Percentiles rank a stretch among this genome's conserved stretches.
phyloP scores from a whole-genome alignment of 1,284 basidiomycete species.

The Rhodotorula sp. region DNA sequence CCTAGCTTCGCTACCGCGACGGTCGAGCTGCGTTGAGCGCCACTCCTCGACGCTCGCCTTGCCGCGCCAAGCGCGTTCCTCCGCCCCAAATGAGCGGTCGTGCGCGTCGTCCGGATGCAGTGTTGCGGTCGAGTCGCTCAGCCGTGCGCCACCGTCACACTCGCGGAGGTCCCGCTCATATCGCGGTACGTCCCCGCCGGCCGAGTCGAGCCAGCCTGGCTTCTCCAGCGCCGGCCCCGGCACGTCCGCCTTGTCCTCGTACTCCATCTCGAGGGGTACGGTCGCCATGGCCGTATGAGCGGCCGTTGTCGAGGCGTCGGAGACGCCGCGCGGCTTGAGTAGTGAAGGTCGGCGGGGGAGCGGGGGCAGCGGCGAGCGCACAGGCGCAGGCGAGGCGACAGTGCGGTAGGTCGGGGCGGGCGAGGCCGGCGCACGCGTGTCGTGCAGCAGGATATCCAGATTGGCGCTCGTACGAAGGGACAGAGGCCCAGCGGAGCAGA shows the following conservation, averaged over 20 bases:
- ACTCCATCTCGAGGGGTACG: not conserved
- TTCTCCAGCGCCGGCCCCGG: not conserved
- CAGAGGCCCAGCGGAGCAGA: not conserved
- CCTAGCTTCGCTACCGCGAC: not conserved
- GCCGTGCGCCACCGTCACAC: too few relatives aligned
- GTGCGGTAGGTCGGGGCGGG: constrained; percentile 4
- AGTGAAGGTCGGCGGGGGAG: not conserved
- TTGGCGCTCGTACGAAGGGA: not conserved
- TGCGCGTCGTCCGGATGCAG: not conserved
- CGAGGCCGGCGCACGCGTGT: not conserved
- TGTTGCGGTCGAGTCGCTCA: not conserved
- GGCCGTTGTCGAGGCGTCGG: not conserved
- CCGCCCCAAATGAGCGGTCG: not conserved
- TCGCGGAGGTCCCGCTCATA: not conserved
- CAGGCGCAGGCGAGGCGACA: not conserved
- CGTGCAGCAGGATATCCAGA: not conserved
- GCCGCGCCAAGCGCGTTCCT: not conserved
- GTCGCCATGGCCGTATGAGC: accelerated
- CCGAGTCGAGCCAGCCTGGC: too few relatives aligned
- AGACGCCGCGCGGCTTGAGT: too few relatives aligned
- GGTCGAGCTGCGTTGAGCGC: not conserved
- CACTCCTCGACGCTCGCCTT: constrained; percentile 9
- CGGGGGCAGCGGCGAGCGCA: not conserved
- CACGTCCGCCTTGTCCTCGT: not conserved
- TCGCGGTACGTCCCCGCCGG: not conserved